A percentile compares a stretch with the other conserved stretches of the same genome.
Conservation (phyloP, 345 rosid species). For the Sisymbrium irio region DNA sequence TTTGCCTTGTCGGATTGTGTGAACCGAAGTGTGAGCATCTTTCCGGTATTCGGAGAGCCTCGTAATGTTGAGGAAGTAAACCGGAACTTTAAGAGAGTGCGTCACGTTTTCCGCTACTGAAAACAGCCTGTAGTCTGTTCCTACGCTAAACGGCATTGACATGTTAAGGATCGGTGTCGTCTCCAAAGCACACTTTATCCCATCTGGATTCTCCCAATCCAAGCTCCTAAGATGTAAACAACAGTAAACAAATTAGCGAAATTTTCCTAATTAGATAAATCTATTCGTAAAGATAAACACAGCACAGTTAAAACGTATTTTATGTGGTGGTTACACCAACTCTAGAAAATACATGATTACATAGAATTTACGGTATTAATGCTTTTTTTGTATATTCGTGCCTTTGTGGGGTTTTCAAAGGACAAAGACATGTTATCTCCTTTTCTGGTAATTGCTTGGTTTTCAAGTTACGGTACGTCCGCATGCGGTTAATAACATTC, state of each 20-base stretch:
- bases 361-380: slow-evolving; percentile 1
- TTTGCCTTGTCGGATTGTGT: slow-evolving; percentile 84
- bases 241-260: not conserved
- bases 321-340: slow-evolving; percentile 29
- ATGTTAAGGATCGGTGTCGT: slow-evolving; percentile 59
- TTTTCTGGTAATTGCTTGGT: slow-evolving; percentile 30
- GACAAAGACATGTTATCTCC: slow-evolving; percentile 17
- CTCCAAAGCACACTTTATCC: slow-evolving; percentile 84
- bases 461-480: slow-evolving; percentile 15
- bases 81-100: slow-evolving; percentile 46
- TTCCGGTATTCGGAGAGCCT: slow-evolving; percentile 74
- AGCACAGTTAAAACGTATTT: not conserved
- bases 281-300: not conserved
- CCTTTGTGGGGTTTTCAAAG: not conserved
- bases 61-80: slow-evolving; percentile 71
- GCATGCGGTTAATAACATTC: not conserved
- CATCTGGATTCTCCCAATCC: slow-evolving; percentile 89
- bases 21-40: slow-evolving; percentile 85
- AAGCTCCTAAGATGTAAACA: slow-evolving; percentile 51
- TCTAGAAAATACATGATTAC: not conserved
- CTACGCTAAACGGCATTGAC: slow-evolving; percentile 55
- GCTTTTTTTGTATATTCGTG: not conserved
- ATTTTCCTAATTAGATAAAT: not conserved
- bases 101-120: slow-evolving; percentile 54
- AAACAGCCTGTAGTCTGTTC: slow-evolving; percentile 66